Evolutionary conservation across 768 basidiomycete species (phyloP), one percentile per base, ranked within the genome.

Genomic region (Rickenella mellea): DNA sequence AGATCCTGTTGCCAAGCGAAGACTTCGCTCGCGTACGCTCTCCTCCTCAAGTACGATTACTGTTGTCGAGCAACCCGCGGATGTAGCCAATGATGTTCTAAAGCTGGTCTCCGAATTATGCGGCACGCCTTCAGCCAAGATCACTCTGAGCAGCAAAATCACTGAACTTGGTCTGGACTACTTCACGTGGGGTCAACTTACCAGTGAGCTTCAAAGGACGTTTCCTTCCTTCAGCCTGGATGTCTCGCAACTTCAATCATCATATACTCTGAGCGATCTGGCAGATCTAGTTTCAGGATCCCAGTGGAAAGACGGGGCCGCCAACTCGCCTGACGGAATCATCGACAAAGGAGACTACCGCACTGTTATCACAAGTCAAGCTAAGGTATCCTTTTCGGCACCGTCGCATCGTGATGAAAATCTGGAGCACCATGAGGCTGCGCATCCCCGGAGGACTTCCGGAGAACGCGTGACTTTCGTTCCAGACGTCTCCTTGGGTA

Each of bases 81-180:
- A 36, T 10, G 19, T 36, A 19, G 33, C 33, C 33, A 19, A 17
- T 2, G 54, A 55, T n/a, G 54, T 74, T 8, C 27, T 64, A 8
- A 44, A 51, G 10, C 56, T 73, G 27, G 55, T 77, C 12, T 61
- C 68, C 4, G 64, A 66, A 24, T 56, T 64, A 6, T 72, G 72
- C 45, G 64, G 56, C 31, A 51, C 73, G 29, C 27, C 25, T 6
- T 1, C 21, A 4, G 21, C 29, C 14, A 37, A 33, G 7, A n/a
- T 53, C 30, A 17, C 26, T 1, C n/a, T 29, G 4, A 27, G 50
- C 20, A 41, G 49, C 1, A 43, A 44, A 20, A 52, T 59, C 27
- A 30, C 44, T 10, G 33, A 48, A 8, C 47, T 55, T 7, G 57
- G 57, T 12, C 44, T 59, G 19, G 57, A 59, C 43, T 59, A 54